Conservation (phyloP, 768 basidiomycete genomes). For the Pleurotus cornucopiae region DNA sequence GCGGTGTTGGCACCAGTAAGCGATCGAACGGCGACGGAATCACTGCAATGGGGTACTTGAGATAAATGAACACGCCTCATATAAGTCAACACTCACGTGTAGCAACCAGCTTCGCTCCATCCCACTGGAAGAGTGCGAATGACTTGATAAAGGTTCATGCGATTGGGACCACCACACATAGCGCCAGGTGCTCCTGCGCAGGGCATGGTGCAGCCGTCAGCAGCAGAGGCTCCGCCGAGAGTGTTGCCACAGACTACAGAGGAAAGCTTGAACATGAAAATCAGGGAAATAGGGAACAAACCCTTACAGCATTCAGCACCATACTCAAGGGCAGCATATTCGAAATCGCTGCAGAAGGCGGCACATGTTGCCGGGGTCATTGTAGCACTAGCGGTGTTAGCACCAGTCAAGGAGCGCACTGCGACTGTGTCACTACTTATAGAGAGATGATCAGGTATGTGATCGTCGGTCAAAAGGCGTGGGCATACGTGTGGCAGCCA, state of each 20-base stretch:
- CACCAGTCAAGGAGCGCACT: background rate
- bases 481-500: background rate
- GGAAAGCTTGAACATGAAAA: background rate
- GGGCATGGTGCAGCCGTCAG: constrained; percentile 13
- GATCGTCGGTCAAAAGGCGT: background rate
- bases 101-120: constrained; percentile 12
- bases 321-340: constrained; percentile 51
- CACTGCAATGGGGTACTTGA: constrained; percentile 4
- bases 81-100: constrained; percentile 7
- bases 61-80: background rate
- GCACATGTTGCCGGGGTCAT: constrained; percentile 19
- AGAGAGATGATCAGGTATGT: background rate
- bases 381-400: background rate
- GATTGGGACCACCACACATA: constrained; percentile 11
- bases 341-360: constrained; percentile 20
- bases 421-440: constrained; percentile 1
- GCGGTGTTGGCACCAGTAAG: constrained; percentile 7
- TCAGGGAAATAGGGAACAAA: background rate
- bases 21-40: constrained; percentile 8
- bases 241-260: constrained; percentile 39
- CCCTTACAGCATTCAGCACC: constrained; percentile 23
- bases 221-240: background rate
- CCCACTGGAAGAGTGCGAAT: background rate
- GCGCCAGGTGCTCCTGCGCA: constrained; percentile 11
- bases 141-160: background rate